Percentiles rank a stretch among this genome's conserved stretches.
phyloP scores from a whole-genome alignment of 768 basidiomycete genomes.

The Paxillus rubicundulus region DNA sequence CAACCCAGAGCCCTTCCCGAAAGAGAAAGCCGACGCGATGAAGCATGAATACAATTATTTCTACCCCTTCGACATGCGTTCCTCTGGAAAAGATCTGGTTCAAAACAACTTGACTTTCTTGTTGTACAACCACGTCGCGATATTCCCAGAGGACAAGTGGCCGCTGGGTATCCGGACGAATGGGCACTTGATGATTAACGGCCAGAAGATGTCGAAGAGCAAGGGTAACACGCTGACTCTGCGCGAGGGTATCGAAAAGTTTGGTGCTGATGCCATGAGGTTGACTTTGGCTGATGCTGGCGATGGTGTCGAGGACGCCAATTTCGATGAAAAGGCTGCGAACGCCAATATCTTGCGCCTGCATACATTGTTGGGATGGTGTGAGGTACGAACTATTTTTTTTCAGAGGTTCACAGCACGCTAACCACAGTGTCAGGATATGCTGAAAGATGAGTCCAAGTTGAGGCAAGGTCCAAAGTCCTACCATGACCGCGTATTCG shows the following conservation, averaged over 20 bases:
- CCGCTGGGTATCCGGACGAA: constrained; percentile 91
- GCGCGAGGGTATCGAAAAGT: constrained; percentile 85
- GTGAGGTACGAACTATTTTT: constrained; percentile 59
- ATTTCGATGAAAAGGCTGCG: constrained; percentile 98
- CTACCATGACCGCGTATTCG: constrained; percentile 88
- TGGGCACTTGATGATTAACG: constrained; percentile 95
- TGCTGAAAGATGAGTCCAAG: constrained; percentile 65
- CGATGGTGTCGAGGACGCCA: constrained; percentile 96
- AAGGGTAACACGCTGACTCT: constrained; percentile 95
- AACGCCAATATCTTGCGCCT: constrained; percentile 95
- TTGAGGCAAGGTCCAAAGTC: constrained; percentile 71
- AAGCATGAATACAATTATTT: constrained; percentile 94
- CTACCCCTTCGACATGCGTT: constrained; percentile 97
- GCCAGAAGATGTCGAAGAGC: constrained; percentile 98
- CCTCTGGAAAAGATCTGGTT: constrained; percentile 96
- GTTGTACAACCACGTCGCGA: constrained; percentile 91
- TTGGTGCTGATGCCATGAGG: constrained; percentile 93
- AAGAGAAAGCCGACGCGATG: constrained; percentile 78
- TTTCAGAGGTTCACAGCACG: not conserved
- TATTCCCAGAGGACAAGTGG: constrained; percentile 87
- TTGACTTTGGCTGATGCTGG: constrained; percentile 94
- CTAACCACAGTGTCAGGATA: constrained; percentile 55
- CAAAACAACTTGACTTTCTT: constrained; percentile 94
- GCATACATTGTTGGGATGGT: constrained; percentile 89
- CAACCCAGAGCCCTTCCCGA: constrained; percentile 57